phyloP scores from a whole-genome alignment of 2,329 filamentous ascomycete species.

The Colletotrichum incanum region DNA sequence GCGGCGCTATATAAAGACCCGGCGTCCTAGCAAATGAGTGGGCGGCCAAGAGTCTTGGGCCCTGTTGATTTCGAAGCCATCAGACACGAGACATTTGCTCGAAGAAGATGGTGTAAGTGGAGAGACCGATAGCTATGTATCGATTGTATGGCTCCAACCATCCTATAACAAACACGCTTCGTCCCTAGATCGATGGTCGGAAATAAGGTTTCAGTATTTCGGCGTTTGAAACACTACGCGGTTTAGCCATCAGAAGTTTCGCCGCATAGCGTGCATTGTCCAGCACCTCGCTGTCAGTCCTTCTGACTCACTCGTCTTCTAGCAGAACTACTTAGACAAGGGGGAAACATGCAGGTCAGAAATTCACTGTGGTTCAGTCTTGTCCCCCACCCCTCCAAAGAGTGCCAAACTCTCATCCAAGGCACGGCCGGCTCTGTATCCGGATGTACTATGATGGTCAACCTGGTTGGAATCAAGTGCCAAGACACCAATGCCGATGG shows the following conservation, averaged over 20 bases:
- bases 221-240: constrained; percentile 10
- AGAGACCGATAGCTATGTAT: neutral
- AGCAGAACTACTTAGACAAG: neutral
- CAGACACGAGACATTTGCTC: neutral
- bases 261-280: neutral
- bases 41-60: constrained; percentile 26
- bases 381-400: neutral
- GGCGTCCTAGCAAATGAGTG: neutral
- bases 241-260: neutral
- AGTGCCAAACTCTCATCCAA: too few species aligned
- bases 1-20: neutral
- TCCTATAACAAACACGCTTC: constrained; percentile 24
- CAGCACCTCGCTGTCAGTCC: neutral
- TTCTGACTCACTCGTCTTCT: constrained; percentile 11
- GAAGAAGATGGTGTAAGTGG: neutral
- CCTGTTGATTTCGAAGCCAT: constrained; percentile 14
- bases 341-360: too few species aligned
- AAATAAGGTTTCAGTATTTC: neutral
- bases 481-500: neutral
- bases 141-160: neutral
- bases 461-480: neutral
- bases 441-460: neutral
- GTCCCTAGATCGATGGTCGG: neutral
- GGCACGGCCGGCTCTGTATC: neutral
- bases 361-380: neutral